Base-by-base conservation (phyloP, 495 filamentous ascomycete species). In the Aspergillus nanangensis region DNA sequence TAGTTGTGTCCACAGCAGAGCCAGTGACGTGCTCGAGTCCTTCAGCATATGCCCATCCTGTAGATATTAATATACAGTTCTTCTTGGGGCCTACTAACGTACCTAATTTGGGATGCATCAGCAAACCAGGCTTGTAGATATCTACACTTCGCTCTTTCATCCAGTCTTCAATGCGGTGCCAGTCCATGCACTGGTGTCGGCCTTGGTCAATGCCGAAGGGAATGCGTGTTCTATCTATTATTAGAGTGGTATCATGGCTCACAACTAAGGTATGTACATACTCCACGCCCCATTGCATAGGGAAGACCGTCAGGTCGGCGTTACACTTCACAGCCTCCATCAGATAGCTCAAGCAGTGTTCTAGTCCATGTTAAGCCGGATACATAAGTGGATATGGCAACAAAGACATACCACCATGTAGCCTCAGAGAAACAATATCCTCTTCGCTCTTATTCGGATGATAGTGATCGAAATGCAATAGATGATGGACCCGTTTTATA, bases 31-130 rank as follows among this genome's bases (percentile, higher is more conserved):
- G n/a, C n/a, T n/a, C n/a, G n/a, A n/a, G n/a, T n/a, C n/a, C n/a
- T n/a, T n/a, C n/a, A n/a, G n/a, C n/a, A n/a, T n/a, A n/a, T n/a
- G n/a, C n/a, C n/a, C n/a, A n/a, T n/a, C n/a, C n/a, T n/a, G n/a
- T n/a, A n/a, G n/a, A n/a, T n/a, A n/a, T n/a, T n/a, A n/a, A n/a
- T n/a, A n/a, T n/a, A n/a, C n/a, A n/a, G n/a, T n/a, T n/a, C n/a
- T n/a, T n/a, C n/a, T n/a, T n/a, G n/a, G n/a, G n/a, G n/a, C n/a
- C n/a, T n/a, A n/a, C n/a, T n/a, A 18, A 41, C 38, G 11, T 41
- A 44, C 41, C 41, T 8, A 44, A 34, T 18, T n/a, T 44, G 19
- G 41, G 41, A 34, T 44, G 41, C 25, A 44, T 25, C 27, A 44
- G n/a, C 20, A 44, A 44, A n/a, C 41, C 41, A 17, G 41, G 41